phyloP scores from a whole-genome alignment of 441 rosid genomes.

The Capsella rubella region DNA sequence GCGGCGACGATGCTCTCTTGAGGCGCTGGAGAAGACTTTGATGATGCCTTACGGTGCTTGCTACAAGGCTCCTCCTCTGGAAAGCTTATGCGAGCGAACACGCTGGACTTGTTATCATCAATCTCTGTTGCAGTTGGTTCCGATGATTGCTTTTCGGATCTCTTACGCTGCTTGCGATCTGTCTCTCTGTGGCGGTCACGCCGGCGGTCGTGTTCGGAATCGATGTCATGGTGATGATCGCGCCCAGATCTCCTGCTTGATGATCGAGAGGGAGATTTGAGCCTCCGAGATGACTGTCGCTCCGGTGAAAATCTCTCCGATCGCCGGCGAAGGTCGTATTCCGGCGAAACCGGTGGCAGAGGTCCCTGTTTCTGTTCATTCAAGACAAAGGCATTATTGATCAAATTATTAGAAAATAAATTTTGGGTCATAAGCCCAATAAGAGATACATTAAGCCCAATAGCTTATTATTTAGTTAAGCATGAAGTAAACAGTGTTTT shows the following conservation, averaged over 20 bases:
- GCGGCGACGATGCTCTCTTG: slow-evolving; percentile 20
- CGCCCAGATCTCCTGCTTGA: slow-evolving; percentile 65
- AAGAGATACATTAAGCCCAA: slow-evolving; percentile 15
- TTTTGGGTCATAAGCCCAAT: slow-evolving; percentile 18
- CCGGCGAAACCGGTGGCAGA: slow-evolving; percentile 15
- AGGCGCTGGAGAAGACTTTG: slow-evolving; percentile 45
- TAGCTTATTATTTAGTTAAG: neutral
- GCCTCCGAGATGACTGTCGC: slow-evolving; percentile 21
- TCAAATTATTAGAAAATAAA: neutral
- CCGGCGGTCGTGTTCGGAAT: slow-evolving; percentile 20
- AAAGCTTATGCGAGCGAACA: slow-evolving; percentile 89
- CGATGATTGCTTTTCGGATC: slow-evolving; percentile 47
- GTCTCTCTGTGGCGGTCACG: slow-evolving; percentile 49
- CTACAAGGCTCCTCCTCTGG: slow-evolving; percentile 59
- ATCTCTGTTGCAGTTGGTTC: slow-evolving; percentile 39
- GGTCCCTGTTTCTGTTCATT: slow-evolving; percentile 38
- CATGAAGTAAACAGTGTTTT: neutral
- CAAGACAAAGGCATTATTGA: slow-evolving; percentile 7
- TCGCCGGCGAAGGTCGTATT: slow-evolving; percentile 29
- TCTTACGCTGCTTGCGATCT: slow-evolving; percentile 50
- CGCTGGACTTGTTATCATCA: slow-evolving; percentile 66
- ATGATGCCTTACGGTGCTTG: slow-evolving; percentile 71
- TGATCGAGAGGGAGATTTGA: slow-evolving; percentile 51
- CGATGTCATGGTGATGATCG: slow-evolving; percentile 33
- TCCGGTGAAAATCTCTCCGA: slow-evolving; percentile 34